Conservation (phyloP, 345 rosid genomes). For the Linum tenue region DNA sequence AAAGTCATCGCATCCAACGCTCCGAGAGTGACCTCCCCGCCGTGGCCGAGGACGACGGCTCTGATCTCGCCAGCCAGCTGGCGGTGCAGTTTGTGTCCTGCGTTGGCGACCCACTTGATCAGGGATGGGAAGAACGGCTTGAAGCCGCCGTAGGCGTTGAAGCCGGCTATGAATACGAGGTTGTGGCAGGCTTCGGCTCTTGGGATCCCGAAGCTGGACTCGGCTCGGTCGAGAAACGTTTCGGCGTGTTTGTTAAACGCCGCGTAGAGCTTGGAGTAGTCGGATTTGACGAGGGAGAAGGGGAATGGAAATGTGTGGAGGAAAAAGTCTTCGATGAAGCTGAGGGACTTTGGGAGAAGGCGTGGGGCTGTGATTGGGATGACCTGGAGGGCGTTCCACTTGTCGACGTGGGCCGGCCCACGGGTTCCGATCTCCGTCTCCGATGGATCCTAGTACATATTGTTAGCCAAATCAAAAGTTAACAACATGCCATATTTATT, state of each 20-base stretch:
- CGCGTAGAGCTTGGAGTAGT: conserved; percentile 25
- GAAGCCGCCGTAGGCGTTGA: conserved; percentile 36
- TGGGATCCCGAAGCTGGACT: conserved; percentile 20
- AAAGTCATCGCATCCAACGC: conserved; percentile 20
- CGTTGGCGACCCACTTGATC: conserved; percentile 35
- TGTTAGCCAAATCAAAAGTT: too few relatives aligned
- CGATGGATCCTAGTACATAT: neutral
- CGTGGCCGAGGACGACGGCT: conserved; percentile 1
- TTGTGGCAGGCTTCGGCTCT: conserved; percentile 44
- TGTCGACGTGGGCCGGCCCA: conserved; percentile 11
- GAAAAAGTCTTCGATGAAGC: conserved; percentile 20
- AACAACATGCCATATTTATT: too few relatives aligned
- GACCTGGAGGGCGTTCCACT: conserved; percentile 25
- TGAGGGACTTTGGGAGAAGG: conserved; percentile 12
- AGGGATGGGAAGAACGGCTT: conserved; percentile 23
- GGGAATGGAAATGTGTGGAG: conserved; percentile 29
- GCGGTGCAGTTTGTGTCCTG: conserved; percentile 28
- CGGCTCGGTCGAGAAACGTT: conserved; percentile 21
- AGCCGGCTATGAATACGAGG: conserved; percentile 28
- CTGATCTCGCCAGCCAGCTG: conserved; percentile 24
- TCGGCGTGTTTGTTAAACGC: conserved; percentile 16
- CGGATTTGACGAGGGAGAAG: conserved; percentile 15
- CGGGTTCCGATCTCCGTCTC: conserved; percentile 11
- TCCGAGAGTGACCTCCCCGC: conserved; percentile 12
- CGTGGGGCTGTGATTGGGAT: conserved; percentile 21